phyloP scores from a whole-genome alignment of 345 rosid genomes.

The Citrus sp. region DNA sequence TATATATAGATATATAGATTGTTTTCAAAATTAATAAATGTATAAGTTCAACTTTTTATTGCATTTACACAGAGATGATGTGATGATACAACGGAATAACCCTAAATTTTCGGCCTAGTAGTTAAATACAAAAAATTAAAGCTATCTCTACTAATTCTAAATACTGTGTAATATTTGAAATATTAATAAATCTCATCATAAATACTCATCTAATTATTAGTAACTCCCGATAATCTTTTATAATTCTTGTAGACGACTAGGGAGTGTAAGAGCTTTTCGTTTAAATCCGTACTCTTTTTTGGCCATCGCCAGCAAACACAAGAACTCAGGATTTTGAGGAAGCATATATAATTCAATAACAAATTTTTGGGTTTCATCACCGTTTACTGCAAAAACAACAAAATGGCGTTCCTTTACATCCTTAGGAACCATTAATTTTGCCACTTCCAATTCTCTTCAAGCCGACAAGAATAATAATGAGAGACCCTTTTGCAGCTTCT shows the following conservation, averaged over 20 bases:
- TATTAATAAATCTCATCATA: no score
- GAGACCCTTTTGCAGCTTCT: neutral
- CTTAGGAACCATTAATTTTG: constrained; percentile 9
- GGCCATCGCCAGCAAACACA: neutral
- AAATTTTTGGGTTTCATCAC: constrained; percentile 45
- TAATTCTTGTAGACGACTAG: neutral
- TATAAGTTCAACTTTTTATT: no score
- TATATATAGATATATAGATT: no score
- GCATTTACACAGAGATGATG: no score
- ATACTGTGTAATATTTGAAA: no score
- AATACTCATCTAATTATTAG: no score
- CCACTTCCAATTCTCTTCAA: neutral
- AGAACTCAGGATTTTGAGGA: constrained; percentile 40
- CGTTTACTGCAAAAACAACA: constrained; percentile 36
- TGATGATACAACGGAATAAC: no score
- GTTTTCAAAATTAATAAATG: no score
- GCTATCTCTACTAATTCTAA: no score
- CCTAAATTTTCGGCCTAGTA: no score
- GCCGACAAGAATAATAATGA: neutral
- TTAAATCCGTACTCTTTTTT: neutral
- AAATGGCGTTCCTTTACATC: constrained; percentile 50
- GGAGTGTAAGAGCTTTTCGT: neutral
- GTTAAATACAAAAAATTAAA: no score
- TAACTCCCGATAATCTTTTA: no score
- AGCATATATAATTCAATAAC: constrained; percentile 31